phyloP scores from a whole-genome alignment of 768 basidiomycete genomes.

The Calvatia gigantea region DNA sequence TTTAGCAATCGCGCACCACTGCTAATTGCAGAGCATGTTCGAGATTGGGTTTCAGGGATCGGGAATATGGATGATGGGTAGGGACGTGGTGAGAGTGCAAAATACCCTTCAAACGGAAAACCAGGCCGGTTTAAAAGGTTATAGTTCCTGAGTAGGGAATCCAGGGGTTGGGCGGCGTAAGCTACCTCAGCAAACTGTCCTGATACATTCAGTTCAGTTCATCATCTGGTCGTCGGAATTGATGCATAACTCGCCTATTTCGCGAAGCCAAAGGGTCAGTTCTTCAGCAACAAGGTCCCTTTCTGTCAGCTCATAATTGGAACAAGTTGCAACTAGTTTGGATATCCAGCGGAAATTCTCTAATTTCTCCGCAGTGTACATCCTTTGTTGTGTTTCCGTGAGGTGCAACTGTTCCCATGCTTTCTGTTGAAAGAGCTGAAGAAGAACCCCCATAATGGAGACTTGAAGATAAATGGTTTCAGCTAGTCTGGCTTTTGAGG shows the following conservation, averaged over 20 bases:
- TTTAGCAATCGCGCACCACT: conserved; percentile 2
- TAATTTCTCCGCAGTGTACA: conserved; percentile 50
- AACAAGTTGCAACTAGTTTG: conserved; percentile 43
- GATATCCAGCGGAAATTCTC: conserved; percentile 56
- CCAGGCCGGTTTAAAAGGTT: conserved; percentile 32
- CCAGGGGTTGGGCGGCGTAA: conserved; percentile 39
- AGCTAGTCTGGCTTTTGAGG: no score
- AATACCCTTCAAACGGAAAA: conserved; percentile 51
- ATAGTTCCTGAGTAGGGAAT: conserved; percentile 40
- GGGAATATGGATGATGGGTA: background rate
- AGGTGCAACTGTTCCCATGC: conserved; percentile 15
- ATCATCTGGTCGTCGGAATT: background rate
- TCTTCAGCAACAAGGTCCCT: conserved; percentile 35
- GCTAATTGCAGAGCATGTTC: conserved; percentile 20
- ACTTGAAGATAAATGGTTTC: background rate
- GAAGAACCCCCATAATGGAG: conserved; percentile 3
- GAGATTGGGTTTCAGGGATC: conserved; percentile 28
- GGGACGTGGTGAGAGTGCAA: conserved; percentile 17
- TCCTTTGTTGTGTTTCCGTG: conserved; percentile 39
- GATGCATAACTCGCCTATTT: conserved; percentile 32
- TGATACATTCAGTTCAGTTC: conserved; percentile 12
- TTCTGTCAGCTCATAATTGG: conserved; percentile 37
- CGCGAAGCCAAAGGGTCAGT: conserved; percentile 37
- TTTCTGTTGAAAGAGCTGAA: background rate
- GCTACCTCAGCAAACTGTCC: conserved; percentile 57